phyloP scores from a whole-genome alignment of 2,329 filamentous ascomycete genomes.

The Penicillium sp. region DNA sequence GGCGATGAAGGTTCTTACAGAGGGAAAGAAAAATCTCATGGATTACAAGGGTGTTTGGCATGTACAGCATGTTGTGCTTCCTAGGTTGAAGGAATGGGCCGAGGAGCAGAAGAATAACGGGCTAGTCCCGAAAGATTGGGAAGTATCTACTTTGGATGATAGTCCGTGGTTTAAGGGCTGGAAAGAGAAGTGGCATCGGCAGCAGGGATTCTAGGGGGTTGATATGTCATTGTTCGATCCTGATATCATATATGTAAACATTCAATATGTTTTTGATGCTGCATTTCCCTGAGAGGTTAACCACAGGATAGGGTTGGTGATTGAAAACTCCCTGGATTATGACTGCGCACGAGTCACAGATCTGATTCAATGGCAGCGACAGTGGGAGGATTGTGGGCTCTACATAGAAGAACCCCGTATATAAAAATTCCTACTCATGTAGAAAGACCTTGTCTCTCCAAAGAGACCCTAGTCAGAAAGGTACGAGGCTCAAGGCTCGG shows the following conservation, averaged over 20 bases:
- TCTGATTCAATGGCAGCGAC: too few species aligned
- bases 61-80: conserved; percentile 69
- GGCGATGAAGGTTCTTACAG: conserved; percentile 64
- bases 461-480: too few species aligned
- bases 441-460: too few species aligned
- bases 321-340: too few species aligned
- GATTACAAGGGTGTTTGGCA: conserved; percentile 82
- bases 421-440: too few species aligned
- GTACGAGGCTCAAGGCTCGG: background rate
- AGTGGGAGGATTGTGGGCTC: too few species aligned
- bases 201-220: conserved; percentile 56
- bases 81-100: conserved; percentile 62
- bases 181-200: conserved; percentile 68
- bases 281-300: too few species aligned
- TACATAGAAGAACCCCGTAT: too few species aligned
- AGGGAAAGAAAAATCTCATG: conserved; percentile 69
- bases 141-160: conserved; percentile 67
- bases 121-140: conserved; percentile 61
- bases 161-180: conserved; percentile 74
- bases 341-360: too few species aligned
- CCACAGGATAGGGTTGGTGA: too few species aligned
- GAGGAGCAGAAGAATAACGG: conserved; percentile 65
- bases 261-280: too few species aligned
- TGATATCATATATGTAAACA: too few species aligned
- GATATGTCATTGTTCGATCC: background rate